Evolutionary conservation across 805 yeast species (phyloP), one percentile per base, ranked within the genome.

Genomic region (Candida xyloterini): DNA sequence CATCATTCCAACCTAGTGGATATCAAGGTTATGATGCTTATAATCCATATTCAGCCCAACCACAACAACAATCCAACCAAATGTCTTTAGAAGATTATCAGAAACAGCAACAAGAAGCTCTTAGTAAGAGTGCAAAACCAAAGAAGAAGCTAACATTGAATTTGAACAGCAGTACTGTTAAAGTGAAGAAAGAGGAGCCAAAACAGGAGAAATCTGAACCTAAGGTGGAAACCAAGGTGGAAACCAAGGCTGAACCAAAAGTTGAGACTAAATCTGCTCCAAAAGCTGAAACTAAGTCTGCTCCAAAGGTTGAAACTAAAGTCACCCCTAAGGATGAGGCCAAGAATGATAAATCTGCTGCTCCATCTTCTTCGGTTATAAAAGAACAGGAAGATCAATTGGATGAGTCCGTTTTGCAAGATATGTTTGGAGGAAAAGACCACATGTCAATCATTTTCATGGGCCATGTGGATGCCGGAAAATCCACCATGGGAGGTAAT

Each of bases 381-480:
- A 78, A 75, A 50, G 87, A 81, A 57, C 88, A 80, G 63, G 95
- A 84, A 59, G 91, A 84, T 27, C 78, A 76, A 56, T 73, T 90
- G 42, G 96, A 91, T 62, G 85, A 85, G 57, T 93, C 83, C 53
- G 78, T 90, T 49, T 88, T 93, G 49, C 81, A 78, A 43, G 99
- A 95, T 57, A 68, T 93, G 85, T 93, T 87, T 59, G 97, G 96
- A 50, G 95, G 95, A 58, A 93, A 93, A 66, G 99, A 91, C 63
- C 99, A 93, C 69, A 78, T 93, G 62, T 90, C 97, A 14, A 84
- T 93, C 54, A 88, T 93, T 53, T 93, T 93, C 69, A 93, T 93
- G 98, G 99, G 99, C 55, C 99, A 93, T 62, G 99, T 93, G 52
- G 99, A 93, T 75, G 99, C 99, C 25, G 99, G 99, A 63, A 93